Percentiles rank a stretch among this genome's conserved stretches.
These are phyloP conservation scores for Neurospora sp. DNA, from an alignment of 495 filamentous ascomycete species.

Conservation along the genomic window DNA sequence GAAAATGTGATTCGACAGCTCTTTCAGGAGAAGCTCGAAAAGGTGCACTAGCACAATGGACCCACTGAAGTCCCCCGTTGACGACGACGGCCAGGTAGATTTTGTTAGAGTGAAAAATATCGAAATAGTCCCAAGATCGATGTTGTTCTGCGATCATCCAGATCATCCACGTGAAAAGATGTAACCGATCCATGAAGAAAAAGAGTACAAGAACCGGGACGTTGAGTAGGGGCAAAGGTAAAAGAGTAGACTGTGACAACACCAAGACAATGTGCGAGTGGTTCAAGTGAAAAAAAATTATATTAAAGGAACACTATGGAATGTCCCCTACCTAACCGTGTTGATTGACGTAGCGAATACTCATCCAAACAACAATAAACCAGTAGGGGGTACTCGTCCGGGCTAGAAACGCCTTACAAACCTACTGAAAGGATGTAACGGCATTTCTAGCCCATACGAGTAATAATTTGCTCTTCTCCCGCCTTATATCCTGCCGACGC, in stretches of 20 bases:
- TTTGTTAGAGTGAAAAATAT: background rate
- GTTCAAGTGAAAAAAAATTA: background rate
- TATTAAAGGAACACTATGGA: background rate
- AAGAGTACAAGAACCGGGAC: background rate
- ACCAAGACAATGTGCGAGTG: background rate
- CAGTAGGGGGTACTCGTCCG: background rate
- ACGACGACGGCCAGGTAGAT: background rate
- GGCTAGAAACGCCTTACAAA: background rate
- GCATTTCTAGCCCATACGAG: background rate
- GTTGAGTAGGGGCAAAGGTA: background rate
- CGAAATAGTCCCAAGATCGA: background rate
- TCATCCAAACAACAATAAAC: constrained; percentile 2
- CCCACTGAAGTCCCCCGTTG: background rate
- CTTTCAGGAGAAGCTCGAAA: background rate
- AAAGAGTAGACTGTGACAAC: background rate
- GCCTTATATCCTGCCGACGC: constrained; percentile 62
- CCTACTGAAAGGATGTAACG: background rate
- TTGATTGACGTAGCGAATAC: background rate
- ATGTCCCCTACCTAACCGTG: background rate
- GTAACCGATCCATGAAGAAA: background rate
- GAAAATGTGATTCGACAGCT: constrained; percentile 22
- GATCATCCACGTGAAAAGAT: background rate
- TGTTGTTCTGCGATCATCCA: background rate
- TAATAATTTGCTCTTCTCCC: constrained; percentile 47
- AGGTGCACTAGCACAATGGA: constrained; percentile 9